phyloP scores from a whole-genome alignment of 164 flowering plant species.

The Vitis vinifera region ASM3070453v1 NC_081812.1:17504001-17504500 shows the following conservation, averaged over 20 bases:
- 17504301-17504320: conserved; percentile 99
- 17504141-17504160: too few relatives aligned
- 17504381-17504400: conserved; percentile 94
- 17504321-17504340: conserved; percentile 92
- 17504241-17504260: background rate
- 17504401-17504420: conserved; percentile 91
- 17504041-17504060: too few relatives aligned
- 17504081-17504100: too few relatives aligned
- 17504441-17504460: conserved; percentile 97
- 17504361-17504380: conserved; percentile 94
- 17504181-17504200: too few relatives aligned
- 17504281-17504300: conserved; percentile 76
- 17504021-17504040: too few relatives aligned
- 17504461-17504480: conserved; percentile 93
- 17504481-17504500: conserved; percentile 85
- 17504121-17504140: too few relatives aligned
- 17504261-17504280: background rate
- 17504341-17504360: conserved; percentile 83
- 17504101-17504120: too few relatives aligned
- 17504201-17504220: background rate
- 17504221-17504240: background rate
- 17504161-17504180: too few relatives aligned
- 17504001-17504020: background rate
- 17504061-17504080: too few relatives aligned
- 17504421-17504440: conserved; percentile 90